These are phyloP conservation scores for Polyplosphaeria fusca DNA, from an alignment of 495 filamentous ascomycete genomes.

Conservation along the genomic window DNA sequence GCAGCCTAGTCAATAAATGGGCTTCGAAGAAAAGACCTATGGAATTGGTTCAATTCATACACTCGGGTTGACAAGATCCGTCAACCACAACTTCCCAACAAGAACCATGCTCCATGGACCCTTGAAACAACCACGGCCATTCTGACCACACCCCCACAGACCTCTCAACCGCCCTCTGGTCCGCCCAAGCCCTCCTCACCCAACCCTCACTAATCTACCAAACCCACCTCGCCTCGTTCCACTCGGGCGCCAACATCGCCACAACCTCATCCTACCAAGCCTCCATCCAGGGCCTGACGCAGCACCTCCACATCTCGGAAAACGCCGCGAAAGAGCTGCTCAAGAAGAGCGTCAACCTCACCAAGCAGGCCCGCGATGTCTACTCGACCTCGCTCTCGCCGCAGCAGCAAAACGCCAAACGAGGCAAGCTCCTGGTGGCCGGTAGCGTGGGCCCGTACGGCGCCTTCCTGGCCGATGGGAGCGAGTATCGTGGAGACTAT, in stretches of 20 bases:
- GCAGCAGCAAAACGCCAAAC: neutral
- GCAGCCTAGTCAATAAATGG: too few relatives aligned
- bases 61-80: too few relatives aligned
- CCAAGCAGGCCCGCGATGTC: slow-evolving; percentile 28
- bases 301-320: slow-evolving; percentile 27
- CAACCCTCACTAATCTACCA: slow-evolving; percentile 29
- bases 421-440: slow-evolving; percentile 32
- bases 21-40: too few relatives aligned
- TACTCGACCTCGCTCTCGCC: slow-evolving; percentile 2
- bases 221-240: slow-evolving; percentile 37
- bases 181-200: slow-evolving; percentile 31
- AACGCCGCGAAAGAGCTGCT: slow-evolving; percentile 27
- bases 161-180: slow-evolving; percentile 37
- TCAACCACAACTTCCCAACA: too few relatives aligned
- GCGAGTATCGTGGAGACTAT: slow-evolving; percentile 40
- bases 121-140: too few relatives aligned
- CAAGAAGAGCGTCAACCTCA: slow-evolving; percentile 36
- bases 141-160: slow-evolving; percentile 10
- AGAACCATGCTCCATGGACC: too few relatives aligned
- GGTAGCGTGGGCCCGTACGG: slow-evolving; percentile 41
- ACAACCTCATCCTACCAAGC: slow-evolving; percentile 43
- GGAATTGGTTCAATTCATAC: too few relatives aligned
- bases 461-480: slow-evolving; percentile 39
- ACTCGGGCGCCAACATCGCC: slow-evolving; percentile 37
- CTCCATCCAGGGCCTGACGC: slow-evolving; percentile 30